These are phyloP conservation scores for Sedum album DNA, from an alignment of 164 flowering plant genomes.

Conservation along the genomic window DNA sequence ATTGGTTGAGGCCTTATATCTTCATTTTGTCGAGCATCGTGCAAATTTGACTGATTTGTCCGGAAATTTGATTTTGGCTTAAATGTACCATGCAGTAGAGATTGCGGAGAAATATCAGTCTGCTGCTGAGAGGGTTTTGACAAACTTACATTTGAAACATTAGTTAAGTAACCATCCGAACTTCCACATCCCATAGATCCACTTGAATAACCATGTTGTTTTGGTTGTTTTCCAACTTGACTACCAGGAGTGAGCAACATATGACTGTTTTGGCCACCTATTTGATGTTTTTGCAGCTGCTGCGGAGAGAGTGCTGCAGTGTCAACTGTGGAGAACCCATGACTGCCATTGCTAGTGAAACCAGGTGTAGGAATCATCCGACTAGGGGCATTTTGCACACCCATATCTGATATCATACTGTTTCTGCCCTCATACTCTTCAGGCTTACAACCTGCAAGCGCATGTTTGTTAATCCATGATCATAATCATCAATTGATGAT, in stretches of 20 bases:
- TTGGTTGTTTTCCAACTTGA: conserved; percentile 67
- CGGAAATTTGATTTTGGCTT: conserved; percentile 27
- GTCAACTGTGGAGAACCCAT: conserved; percentile 57
- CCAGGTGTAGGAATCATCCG: conserved; percentile 99
- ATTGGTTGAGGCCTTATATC: conserved; percentile 34
- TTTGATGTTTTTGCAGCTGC: conserved; percentile 46
- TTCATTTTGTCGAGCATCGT: conserved; percentile 29
- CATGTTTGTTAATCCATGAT: conserved; percentile 6
- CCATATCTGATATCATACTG: conserved; percentile 40
- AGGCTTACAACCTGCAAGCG: conserved; percentile 47
- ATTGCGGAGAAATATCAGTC: conserved; percentile 54
- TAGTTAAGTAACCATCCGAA: conserved; percentile 53
- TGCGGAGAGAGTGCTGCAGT: conserved; percentile 48
- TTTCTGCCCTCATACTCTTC: conserved; percentile 75
- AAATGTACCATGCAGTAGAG: conserved; percentile 38
- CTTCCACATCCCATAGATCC: conserved; percentile 57
- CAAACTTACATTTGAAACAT: conserved; percentile 42
- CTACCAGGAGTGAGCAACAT: conserved; percentile 61
- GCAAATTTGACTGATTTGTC: conserved; percentile 43
- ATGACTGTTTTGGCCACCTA: conserved; percentile 61
- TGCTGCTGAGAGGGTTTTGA: conserved; percentile 46
- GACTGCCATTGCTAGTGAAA: conserved; percentile 37
- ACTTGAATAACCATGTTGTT: conserved; percentile 50
- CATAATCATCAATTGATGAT: not conserved
- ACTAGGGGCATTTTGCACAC: conserved; percentile 44